phyloP scores from a whole-genome alignment of 2,329 filamentous ascomycete species.

The Colletotrichum higginsianum region DNA sequence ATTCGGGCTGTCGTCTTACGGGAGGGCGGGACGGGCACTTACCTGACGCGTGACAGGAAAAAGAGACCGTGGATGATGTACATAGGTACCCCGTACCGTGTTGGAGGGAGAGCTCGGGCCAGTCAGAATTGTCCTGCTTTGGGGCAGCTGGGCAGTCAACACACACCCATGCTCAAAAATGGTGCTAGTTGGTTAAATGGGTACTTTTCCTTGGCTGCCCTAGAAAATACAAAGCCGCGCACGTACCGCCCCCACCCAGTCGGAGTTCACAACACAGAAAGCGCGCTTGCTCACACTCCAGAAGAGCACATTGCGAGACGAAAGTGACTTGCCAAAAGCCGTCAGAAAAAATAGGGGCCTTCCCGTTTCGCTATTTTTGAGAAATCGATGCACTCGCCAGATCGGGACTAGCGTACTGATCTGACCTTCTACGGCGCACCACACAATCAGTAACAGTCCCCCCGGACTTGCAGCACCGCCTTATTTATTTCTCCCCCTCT shows the following conservation, averaged over 20 bases:
- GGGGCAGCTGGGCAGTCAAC: conserved; percentile 15
- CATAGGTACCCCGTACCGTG: too few relatives aligned
- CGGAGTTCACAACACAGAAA: conserved; percentile 17
- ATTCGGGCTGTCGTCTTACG: conserved; percentile 10
- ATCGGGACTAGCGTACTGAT: conserved; percentile 46
- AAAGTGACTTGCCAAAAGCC: conserved; percentile 38
- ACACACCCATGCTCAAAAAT: conserved; percentile 7
- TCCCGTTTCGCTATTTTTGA: conserved; percentile 42
- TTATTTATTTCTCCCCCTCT: conserved; percentile 45
- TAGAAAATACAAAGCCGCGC: conserved; percentile 20
- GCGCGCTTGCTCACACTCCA: conserved; percentile 24
- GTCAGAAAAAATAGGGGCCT: conserved; percentile 43
- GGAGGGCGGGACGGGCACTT: conserved; percentile 9
- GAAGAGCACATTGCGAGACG: conserved; percentile 18
- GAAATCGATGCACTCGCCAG: conserved; percentile 35
- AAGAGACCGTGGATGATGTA: not conserved
- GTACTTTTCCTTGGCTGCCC: not conserved
- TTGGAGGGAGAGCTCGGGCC: conserved; percentile 21
- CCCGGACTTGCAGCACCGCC: conserved; percentile 40
- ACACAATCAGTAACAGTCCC: conserved; percentile 44
- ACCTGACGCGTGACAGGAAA: conserved; percentile 31
- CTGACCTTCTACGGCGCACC: conserved; percentile 33
- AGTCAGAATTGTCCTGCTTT: conserved; percentile 22
- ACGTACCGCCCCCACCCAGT: conserved; percentile 24
- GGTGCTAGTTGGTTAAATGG: not conserved